Base-by-base conservation (phyloP, 2,329 filamentous ascomycete species). In the Sporothrix inflata region DNA sequence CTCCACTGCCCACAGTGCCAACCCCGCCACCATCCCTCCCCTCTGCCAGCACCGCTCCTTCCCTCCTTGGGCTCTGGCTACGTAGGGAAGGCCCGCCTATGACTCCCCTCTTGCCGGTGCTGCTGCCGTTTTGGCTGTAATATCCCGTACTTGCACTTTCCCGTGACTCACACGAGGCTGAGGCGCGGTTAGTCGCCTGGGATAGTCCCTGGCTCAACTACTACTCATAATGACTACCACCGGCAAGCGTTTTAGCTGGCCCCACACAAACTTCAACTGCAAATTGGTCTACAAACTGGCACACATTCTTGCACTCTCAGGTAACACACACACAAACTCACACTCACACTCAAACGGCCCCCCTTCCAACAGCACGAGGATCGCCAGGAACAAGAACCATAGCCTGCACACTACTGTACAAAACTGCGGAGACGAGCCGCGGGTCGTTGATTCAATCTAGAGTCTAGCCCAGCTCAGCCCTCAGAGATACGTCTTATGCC, bases 161-260 rank as follows among this genome's bases (percentile, higher is more conserved):
- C 11, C 66, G 51, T 73, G 72, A 73, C 66, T 73, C 72, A 73
- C 69, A 72, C 72, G 70, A 73, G 72, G 72, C 72, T 73, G 72
- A 72, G 70, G 14, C 40, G 19, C 16, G 11, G 30, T 38, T 68
- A 53, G 49, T 38, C 19, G 45, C 27, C 19, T 55, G n/a, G 4
- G 49, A 55, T 45, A 55, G 27, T 24, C 34, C 24, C 34, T 67
- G 63, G 47, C 45, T 69, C 34, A 70, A 14, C 65, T 34, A 73
- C 66, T 70, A 71, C 63, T 74, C 73, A 74, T 74, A 55, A 72
- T 72, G 70, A 74, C 47, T 69, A 19, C 19, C 42, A 27, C 40
- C 61, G 60, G 68, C 53, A 47, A 60, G 40, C 67, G 24, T 24
- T 47, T 49, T 49, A 60, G 53, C 24, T 38, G 40, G 53, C 68